Evolutionary conservation across 2,329 filamentous ascomycete species (phyloP).

Genomic region (Cladosporium halotolerans): DNA sequence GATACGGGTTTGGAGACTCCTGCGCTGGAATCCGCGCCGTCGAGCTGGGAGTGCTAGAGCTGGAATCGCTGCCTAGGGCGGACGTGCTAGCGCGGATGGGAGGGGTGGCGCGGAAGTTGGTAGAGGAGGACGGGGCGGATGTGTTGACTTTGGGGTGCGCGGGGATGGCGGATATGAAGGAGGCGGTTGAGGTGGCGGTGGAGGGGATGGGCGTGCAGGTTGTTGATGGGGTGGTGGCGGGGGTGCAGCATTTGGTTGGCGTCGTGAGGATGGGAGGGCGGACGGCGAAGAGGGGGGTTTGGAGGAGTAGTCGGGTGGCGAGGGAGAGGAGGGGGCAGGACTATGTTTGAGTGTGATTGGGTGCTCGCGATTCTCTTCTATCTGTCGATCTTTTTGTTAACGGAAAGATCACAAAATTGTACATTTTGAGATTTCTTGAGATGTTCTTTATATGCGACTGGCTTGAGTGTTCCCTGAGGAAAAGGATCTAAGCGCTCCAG

Average conservation of each 20-base stretch:
- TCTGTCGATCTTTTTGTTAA: not conserved
- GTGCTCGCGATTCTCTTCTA: not conserved
- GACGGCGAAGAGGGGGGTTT: slow-evolving; percentile 42
- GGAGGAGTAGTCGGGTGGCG: slow-evolving; percentile 34
- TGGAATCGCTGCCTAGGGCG: slow-evolving; percentile 35
- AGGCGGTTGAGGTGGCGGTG: slow-evolving; percentile 43
- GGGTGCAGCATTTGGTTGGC: slow-evolving; percentile 41
- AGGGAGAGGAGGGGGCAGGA: slow-evolving; percentile 36
- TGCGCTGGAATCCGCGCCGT: slow-evolving; percentile 40
- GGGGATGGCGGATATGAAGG: slow-evolving; percentile 44
- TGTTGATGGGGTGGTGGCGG: slow-evolving; percentile 46
- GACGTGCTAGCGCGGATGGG: slow-evolving; percentile 37
- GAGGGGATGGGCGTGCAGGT: slow-evolving; percentile 40
- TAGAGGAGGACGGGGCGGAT: slow-evolving; percentile 36
- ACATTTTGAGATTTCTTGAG: no score
- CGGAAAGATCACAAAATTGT: no score
- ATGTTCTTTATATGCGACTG: no score
- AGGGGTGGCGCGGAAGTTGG: slow-evolving; percentile 34
- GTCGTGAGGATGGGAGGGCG: slow-evolving; percentile 41
- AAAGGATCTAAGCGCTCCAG: no score
- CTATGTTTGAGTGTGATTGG: slow-evolving; percentile 29
- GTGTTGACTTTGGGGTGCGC: slow-evolving; percentile 43
- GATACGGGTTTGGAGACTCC: slow-evolving; percentile 38
- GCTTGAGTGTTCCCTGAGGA: no score
- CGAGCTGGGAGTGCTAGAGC: slow-evolving; percentile 39